phyloP scores from a whole-genome alignment of 2,329 filamentous ascomycete genomes.

The Diaporthe ilicicola region DNA sequence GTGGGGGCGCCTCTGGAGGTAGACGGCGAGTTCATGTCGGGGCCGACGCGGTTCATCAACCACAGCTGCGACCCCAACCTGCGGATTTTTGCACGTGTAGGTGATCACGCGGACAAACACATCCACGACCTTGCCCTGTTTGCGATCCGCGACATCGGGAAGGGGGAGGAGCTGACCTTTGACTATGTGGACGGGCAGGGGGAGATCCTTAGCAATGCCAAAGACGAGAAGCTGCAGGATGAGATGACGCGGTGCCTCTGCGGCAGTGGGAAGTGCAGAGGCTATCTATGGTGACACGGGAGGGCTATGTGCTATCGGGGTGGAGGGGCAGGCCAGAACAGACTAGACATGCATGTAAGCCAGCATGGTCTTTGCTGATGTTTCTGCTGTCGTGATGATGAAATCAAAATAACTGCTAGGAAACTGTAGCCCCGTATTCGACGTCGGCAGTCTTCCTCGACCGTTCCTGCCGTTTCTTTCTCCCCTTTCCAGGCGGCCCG shows the following conservation, averaged over 20 bases:
- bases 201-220: constrained; percentile 56
- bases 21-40: constrained; percentile 79
- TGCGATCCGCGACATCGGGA: constrained; percentile 70
- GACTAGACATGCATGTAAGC: too few species aligned
- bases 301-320: background rate
- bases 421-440: background rate
- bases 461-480: background rate
- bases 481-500: too few species aligned
- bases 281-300: constrained; percentile 68
- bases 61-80: constrained; percentile 84
- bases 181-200: constrained; percentile 78
- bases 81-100: constrained; percentile 80
- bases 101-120: constrained; percentile 77
- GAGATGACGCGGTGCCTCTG: constrained; percentile 71
- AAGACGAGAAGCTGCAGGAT: constrained; percentile 56
- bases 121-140: constrained; percentile 83
- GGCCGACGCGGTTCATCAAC: constrained; percentile 83
- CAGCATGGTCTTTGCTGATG: background rate
- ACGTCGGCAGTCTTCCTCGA: background rate
- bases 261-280: constrained; percentile 71
- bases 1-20: constrained; percentile 66
- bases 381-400: background rate
- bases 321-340: background rate
- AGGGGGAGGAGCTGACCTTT: constrained; percentile 78
- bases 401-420: too few species aligned